Base-by-base conservation (phyloP, 202 grass and related monocot species). In the Eragrostis tef region DNA sequence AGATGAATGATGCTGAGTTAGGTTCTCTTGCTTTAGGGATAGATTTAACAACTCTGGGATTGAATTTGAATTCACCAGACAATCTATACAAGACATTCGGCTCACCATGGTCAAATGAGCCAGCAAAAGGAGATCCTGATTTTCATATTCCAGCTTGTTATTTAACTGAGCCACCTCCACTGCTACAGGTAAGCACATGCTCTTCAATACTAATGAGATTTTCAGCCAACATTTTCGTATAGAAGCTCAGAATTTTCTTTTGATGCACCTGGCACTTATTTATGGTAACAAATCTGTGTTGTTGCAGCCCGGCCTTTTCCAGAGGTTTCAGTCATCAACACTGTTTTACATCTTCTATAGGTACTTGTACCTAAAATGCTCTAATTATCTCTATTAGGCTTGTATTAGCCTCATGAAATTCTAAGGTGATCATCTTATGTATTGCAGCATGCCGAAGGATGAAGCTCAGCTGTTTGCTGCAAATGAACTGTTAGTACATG, bases 301-400 rank as follows among this genome's bases (percentile, higher is more conserved):
- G 70, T 16, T 93, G 87, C 80, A 98, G 96, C 74, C 71, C 61
- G 67, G 79, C 70, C 78, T 90, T 90, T 95, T 98, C 75, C 79
- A 84, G 75, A 94, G 87, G 83, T 85, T 98, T 75, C 90, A 88
- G 57, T 73, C 62, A 21, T 11, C 48, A 46, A 98, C 85, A 16
- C 83, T 98, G 44, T 93, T 98, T 90, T 98, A 91, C 87, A 95
- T 98, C 78, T 98, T 98, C 77, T 98, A 98, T 87, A 98, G 92
- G 96, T 98, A 87, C 71, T 71, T 86, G 22, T 68, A 31, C 42
- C 27, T 56, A 17, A 82, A 51, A 49, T 81, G 53, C 15, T 82
- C 20, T 70, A 64, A 14, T 83, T 59, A 69, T 65, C 29, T 74
- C 26, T 73, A 74, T 56, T 72, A 58, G 9, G 10, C 29, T 80